These are phyloP conservation scores for Meyerozyma elateridarum DNA, from an alignment of 1,139 yeast species.

Conservation along the genomic window DNA sequence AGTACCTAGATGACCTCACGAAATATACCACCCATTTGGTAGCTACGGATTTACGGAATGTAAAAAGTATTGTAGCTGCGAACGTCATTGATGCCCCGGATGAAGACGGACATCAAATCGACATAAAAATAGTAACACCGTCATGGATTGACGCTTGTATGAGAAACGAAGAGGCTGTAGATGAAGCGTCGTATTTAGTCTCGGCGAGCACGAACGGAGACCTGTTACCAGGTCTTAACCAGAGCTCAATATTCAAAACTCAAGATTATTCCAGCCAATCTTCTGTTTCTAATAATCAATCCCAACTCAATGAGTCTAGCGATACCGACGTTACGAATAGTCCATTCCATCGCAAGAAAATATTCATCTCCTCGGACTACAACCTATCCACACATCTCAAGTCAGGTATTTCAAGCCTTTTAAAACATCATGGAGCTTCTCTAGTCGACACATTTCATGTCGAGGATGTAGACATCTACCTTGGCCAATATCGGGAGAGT, in stretches of 20 bases:
- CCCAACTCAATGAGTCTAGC: background rate
- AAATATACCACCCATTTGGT: slow-evolving; percentile 75
- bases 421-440: slow-evolving; percentile 29
- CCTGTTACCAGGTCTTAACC: slow-evolving; percentile 29
- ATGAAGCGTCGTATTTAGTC: slow-evolving; percentile 50
- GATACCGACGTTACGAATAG: background rate
- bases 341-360: background rate
- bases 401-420: background rate
- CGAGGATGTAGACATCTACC: slow-evolving; percentile 47
- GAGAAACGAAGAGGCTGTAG: slow-evolving; percentile 44
- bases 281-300: too few species aligned
- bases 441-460: slow-evolving; percentile 14
- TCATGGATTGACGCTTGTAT: slow-evolving; percentile 76
- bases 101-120: slow-evolving; percentile 23
- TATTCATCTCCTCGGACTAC: background rate
- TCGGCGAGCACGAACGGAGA: too few species aligned
- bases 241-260: too few species aligned
- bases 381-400: too few species aligned
- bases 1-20: slow-evolving; percentile 57
- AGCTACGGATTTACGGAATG: slow-evolving; percentile 52
- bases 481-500: slow-evolving; percentile 65
- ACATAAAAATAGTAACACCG: slow-evolving; percentile 65
- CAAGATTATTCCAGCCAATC: too few species aligned
- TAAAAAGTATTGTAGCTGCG: slow-evolving; percentile 38
- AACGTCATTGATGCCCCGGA: slow-evolving; percentile 32